Evolutionary conservation across 2,329 filamentous ascomycete genomes (phyloP).

Genomic region (Venturia effusa): DNA sequence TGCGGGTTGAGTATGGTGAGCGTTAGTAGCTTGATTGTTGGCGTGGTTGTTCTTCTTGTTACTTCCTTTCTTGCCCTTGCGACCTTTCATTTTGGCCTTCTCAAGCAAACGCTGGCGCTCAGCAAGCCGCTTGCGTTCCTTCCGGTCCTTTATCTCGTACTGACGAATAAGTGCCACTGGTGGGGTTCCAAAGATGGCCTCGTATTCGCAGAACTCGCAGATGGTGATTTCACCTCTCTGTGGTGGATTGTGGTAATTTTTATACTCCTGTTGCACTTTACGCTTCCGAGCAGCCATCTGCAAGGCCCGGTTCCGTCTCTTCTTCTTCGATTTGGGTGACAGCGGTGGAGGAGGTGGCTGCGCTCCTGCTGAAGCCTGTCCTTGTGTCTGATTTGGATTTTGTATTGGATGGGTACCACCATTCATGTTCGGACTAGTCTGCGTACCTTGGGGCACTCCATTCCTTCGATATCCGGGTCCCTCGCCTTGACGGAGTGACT

Average conservation of each 20-base stretch:
- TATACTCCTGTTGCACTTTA: constrained; percentile 63
- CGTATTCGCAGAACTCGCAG: constrained; percentile 97
- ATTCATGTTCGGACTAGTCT: constrained; percentile 43
- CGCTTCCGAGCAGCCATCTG: constrained; percentile 65
- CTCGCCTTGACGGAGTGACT: constrained; percentile 6
- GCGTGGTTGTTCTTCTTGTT: constrained; percentile 35
- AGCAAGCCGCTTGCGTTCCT: constrained; percentile 71
- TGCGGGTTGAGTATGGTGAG: not conserved
- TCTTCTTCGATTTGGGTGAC: constrained; percentile 50
- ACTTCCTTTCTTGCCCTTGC: constrained; percentile 74
- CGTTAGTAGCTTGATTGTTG: not conserved
- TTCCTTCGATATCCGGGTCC: constrained; percentile 20
- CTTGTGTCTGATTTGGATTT: constrained; percentile 16
- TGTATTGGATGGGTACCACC: constrained; percentile 21
- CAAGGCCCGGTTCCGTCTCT: constrained; percentile 43
- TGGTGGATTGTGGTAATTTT: constrained; percentile 66
- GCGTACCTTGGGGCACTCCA: constrained; percentile 43
- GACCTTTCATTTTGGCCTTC: constrained; percentile 86
- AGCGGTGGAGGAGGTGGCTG: constrained; percentile 29
- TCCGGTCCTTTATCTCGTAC: constrained; percentile 90
- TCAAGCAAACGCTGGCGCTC: constrained; percentile 77
- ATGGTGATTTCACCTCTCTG: constrained; percentile 73
- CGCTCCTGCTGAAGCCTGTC: constrained; percentile 17
- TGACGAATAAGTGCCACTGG: constrained; percentile 76
- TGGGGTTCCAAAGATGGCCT: constrained; percentile 82